Evolutionary conservation across 306 rosid genomes (phyloP), one percentile per base, ranked within the genome.

Genomic region (Sechiopsis laciniata): DNA sequence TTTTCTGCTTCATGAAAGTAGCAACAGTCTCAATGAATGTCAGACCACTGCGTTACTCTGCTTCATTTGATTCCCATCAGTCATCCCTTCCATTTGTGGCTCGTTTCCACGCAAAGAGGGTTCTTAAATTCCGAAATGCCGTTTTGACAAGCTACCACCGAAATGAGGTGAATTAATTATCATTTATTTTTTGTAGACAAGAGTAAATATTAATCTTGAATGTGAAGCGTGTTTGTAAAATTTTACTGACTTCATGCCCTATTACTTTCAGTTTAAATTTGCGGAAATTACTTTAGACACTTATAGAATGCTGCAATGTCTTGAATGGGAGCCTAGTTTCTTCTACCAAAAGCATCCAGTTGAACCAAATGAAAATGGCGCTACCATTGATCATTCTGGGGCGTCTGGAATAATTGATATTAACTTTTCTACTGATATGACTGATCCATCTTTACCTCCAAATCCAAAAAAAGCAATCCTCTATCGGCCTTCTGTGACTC

Each of bases 251-350:
- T 74, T 79, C 46, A 19, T 79, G 72, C 67, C 55, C 71, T 76
- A 50, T 82, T 75, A 71, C 71, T 79, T 80, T 76, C 92, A 94
- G 99, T 97, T 89, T 71, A 95, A 95, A 80, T 95, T 91, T 84
- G 96, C 97, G 15, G 97, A 95, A 80, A 84, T 91, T 62, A 95
- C 99, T 37, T 78, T 95, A 82, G 97, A 95, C 85, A 82, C 89
- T 19, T 85, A 83, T 74, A 90, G 99, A 84, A 95, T 95, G 96
- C 72, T 89, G 80, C 99, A 95, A 26, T 89, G 96, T 82, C 85
- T 95, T 80, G 99, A 95, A 85, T 95, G 96, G 96, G 97, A 95
- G 82, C 99, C 96, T 58, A 82, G 96, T 73, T 78, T 84, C 65
- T 89, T 89, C 82, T 88, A 82, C 84, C 97, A 83, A 78, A 95